These are phyloP conservation scores for Phytophthora syringae DNA, from an alignment of 352 stramenopile genomes.

Conservation along the genomic window DNA sequence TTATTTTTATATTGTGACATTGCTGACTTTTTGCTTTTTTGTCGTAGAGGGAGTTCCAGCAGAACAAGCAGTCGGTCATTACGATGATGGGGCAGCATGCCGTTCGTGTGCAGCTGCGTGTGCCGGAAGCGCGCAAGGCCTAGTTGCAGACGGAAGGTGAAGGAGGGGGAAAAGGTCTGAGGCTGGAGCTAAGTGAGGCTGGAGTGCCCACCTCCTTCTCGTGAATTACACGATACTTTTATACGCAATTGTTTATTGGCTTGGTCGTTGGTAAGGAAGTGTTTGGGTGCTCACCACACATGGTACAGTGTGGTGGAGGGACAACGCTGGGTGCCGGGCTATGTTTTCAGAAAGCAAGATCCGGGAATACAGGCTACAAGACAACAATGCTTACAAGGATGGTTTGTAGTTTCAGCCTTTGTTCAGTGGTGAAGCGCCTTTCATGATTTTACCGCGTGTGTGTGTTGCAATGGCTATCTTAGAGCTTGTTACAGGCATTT, in stretches of 20 bases:
- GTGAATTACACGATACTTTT: constrained; percentile 28
- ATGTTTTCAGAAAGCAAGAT: too few species aligned
- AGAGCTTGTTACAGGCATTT: too few species aligned
- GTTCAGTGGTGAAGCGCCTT: too few species aligned
- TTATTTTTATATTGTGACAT: constrained; percentile 1
- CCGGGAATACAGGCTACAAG: too few species aligned
- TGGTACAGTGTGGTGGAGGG: too few species aligned
- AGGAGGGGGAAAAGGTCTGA: background rate
- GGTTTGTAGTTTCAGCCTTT: too few species aligned
- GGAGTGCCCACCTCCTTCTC: constrained; percentile 2
- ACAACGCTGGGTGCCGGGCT: too few species aligned
- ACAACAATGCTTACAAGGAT: too few species aligned
- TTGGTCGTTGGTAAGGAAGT: background rate
- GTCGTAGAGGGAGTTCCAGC: constrained; percentile 54
- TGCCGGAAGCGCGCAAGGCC: constrained; percentile 73
- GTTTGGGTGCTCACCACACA: background rate
- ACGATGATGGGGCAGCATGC: constrained; percentile 81
- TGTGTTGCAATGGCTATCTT: too few species aligned
- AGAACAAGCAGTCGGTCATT: constrained; percentile 75
- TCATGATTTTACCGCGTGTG: too few species aligned
- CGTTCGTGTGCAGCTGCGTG: constrained; percentile 66
- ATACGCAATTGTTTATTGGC: too few species aligned
- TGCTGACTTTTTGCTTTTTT: constrained; percentile 13
- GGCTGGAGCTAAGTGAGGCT: background rate
- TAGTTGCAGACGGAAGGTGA: constrained; percentile 17